Percentiles rank a stretch among this genome's conserved stretches.
These are phyloP conservation scores for Orbilia blumenaviensis DNA, from an alignment of 2,329 filamentous ascomycete species.

Conservation along the genomic window DNA sequence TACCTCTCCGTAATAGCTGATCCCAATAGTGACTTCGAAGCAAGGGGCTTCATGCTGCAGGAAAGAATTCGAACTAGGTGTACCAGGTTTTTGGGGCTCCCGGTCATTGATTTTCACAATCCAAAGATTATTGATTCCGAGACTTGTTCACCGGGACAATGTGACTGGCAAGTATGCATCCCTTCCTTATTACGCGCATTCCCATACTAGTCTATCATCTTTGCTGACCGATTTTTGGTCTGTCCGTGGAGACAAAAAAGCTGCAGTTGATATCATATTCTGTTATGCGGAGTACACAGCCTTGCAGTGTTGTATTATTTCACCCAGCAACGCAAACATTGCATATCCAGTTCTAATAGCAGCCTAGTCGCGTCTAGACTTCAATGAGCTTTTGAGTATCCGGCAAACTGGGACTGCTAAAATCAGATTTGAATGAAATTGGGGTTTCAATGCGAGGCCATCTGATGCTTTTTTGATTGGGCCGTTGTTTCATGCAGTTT, in stretches of 20 bases:
- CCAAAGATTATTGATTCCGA: constrained; percentile 23
- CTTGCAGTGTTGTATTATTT: constrained; percentile 52
- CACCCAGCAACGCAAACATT: constrained; percentile 52
- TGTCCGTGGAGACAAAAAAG: neutral
- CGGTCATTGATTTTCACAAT: constrained; percentile 31
- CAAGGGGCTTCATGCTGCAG: constrained; percentile 50
- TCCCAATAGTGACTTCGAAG: constrained; percentile 49
- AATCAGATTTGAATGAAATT: constrained; percentile 15
- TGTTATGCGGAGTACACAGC: constrained; percentile 18
- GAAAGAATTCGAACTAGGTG: constrained; percentile 51
- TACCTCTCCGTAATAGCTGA: constrained; percentile 46
- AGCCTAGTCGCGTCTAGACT: constrained; percentile 26
- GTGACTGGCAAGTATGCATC: constrained; percentile 51
- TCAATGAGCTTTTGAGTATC: constrained; percentile 22
- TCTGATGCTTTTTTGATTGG: constrained; percentile 27
- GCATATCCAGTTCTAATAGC: constrained; percentile 30
- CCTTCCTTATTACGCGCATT: constrained; percentile 51
- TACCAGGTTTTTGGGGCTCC: constrained; percentile 43
- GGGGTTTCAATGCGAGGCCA: neutral
- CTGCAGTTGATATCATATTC: constrained; percentile 37
- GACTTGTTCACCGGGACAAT: constrained; percentile 53
- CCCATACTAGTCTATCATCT: constrained; percentile 30
- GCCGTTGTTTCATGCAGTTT: constrained; percentile 32
- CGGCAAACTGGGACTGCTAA: constrained; percentile 18
- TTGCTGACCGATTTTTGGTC: neutral